Percentiles rank a stretch among this genome's conserved stretches.
Conservation (phyloP, 1,284 basidiomycete species). For the Phenoliferia sp. region DNA sequence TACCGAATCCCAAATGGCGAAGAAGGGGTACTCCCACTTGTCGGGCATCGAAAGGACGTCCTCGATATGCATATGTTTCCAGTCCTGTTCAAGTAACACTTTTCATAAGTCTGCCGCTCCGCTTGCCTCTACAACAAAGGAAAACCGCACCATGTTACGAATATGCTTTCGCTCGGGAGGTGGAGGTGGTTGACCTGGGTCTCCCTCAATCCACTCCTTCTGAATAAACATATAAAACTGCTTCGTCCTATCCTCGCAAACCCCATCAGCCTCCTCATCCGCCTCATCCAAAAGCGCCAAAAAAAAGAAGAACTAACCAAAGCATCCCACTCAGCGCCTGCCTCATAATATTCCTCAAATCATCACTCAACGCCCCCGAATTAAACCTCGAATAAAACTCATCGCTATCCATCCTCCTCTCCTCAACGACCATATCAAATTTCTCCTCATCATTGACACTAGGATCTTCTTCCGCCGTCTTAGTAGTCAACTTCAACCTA, state of each 20-base stretch:
- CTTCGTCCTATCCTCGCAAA: constrained; percentile 60
- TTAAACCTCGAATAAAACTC: constrained; percentile 86
- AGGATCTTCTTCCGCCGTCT: constrained; percentile 65
- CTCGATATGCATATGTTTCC: constrained; percentile 90
- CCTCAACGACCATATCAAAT: constrained; percentile 86
- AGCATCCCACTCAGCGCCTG: constrained; percentile 98
- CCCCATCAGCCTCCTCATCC: not conserved
- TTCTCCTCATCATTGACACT: constrained; percentile 79
- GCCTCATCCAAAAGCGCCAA: too few relatives aligned
- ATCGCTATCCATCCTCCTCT: constrained; percentile 83
- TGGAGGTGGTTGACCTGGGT: constrained; percentile 89
- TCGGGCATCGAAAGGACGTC: constrained; percentile 98
- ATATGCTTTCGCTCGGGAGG: constrained; percentile 82
- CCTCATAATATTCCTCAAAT: constrained; percentile 91
- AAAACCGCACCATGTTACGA: constrained; percentile 64
- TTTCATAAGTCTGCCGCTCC: not conserved
- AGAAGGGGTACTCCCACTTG: constrained; percentile 99
- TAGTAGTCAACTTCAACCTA: constrained; percentile 83
- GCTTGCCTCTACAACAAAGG: not conserved
- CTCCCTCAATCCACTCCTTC: constrained; percentile 91
- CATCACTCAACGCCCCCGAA: constrained; percentile 77
- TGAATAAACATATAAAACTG: constrained; percentile 96
- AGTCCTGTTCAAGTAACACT: constrained; percentile 56
- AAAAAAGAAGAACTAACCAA: constrained; percentile 53
- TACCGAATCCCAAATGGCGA: constrained; percentile 55